A percentile compares a stretch with the other conserved stretches of the same genome.
Conservation (phyloP, 495 filamentous ascomycete genomes). For the Penicillium verhagenii region DNA sequence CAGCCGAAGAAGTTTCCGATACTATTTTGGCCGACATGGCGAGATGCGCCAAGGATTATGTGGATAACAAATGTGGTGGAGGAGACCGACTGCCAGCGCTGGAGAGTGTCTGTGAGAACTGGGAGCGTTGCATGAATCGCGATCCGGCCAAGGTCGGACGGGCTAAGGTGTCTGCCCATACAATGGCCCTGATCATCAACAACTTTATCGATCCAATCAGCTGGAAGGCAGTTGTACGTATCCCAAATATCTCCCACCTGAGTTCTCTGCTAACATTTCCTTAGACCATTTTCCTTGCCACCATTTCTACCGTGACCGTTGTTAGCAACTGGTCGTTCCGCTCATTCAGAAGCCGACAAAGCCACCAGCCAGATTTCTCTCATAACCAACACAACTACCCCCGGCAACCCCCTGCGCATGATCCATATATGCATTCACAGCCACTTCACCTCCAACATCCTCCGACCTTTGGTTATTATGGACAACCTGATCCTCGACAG, state of each 20-base stretch:
- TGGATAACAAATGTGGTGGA: slow-evolving; percentile 68
- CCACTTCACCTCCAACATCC: slow-evolving; percentile 27
- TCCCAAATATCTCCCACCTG: background rate
- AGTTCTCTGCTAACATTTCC: slow-evolving; percentile 14
- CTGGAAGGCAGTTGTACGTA: slow-evolving; percentile 68
- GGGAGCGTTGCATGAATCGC: slow-evolving; percentile 82
- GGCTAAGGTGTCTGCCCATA: slow-evolving; percentile 67
- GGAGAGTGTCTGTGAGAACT: slow-evolving; percentile 67
- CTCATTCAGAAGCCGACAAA: slow-evolving; percentile 40
- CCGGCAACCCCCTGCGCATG: slow-evolving; percentile 23
- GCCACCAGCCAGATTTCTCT: slow-evolving; percentile 31
- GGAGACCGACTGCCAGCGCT: slow-evolving; percentile 68
- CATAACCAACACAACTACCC: slow-evolving; percentile 18
- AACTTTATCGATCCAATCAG: slow-evolving; percentile 68
- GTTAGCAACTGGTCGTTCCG: slow-evolving; percentile 51
- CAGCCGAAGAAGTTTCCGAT: slow-evolving; percentile 59
- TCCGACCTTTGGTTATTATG: slow-evolving; percentile 28
- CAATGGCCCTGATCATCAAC: slow-evolving; percentile 79
- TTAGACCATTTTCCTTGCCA: slow-evolving; percentile 43
- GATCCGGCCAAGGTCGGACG: slow-evolving; percentile 65
- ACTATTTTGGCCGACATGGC: slow-evolving; percentile 71
- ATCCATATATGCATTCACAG: slow-evolving; percentile 23
- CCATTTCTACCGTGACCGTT: slow-evolving; percentile 42
- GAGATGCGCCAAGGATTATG: slow-evolving; percentile 65
- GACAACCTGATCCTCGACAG: slow-evolving; percentile 17